A percentile compares a stretch with the other conserved stretches of the same genome.
Conservation (phyloP, 139 green algal species). For the Micractinium sp. region DNA sequence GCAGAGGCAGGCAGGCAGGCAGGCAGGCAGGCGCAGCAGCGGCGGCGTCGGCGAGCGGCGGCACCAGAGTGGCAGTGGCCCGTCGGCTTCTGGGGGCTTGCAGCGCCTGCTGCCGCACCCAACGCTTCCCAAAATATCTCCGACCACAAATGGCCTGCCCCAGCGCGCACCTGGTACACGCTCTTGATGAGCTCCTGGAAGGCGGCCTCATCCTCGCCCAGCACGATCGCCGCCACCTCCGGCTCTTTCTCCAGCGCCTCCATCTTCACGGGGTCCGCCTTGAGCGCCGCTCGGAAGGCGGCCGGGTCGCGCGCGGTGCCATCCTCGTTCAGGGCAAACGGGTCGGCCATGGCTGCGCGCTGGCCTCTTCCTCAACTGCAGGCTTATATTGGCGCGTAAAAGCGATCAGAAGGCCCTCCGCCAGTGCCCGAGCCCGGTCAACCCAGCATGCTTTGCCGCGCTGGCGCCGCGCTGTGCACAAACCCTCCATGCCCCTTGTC, state of each 20-base stretch:
- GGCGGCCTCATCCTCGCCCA: conserved; percentile 69
- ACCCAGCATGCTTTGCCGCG: too few relatives aligned
- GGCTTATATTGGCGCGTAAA: too few relatives aligned
- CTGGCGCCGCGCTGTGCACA: too few relatives aligned
- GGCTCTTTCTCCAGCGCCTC: conserved; percentile 64
- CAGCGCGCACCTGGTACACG: conserved; percentile 49
- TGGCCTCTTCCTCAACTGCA: too few relatives aligned
- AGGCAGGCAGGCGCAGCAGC: not conserved
- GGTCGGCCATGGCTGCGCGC: conserved; percentile 22
- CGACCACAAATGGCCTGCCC: not conserved
- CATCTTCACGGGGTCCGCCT: conserved; percentile 61
- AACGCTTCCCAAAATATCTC: not conserved
- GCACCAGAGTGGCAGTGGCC: too few relatives aligned
- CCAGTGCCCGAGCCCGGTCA: too few relatives aligned
- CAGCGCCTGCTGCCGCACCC: not conserved
- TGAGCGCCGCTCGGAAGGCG: conserved; percentile 68
- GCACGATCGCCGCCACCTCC: conserved; percentile 58
- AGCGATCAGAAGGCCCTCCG: too few relatives aligned
- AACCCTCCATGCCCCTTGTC: too few relatives aligned
- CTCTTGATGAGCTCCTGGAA: conserved; percentile 79
- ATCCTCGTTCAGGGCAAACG: conserved; percentile 68
- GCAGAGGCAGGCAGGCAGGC: not conserved
- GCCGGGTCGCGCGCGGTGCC: conserved; percentile 73
- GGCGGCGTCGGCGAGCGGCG: not conserved
- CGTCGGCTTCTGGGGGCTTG: conserved; percentile 3